phyloP scores from a whole-genome alignment of 139 green algal species.

The Micromonas commoda region DNA sequence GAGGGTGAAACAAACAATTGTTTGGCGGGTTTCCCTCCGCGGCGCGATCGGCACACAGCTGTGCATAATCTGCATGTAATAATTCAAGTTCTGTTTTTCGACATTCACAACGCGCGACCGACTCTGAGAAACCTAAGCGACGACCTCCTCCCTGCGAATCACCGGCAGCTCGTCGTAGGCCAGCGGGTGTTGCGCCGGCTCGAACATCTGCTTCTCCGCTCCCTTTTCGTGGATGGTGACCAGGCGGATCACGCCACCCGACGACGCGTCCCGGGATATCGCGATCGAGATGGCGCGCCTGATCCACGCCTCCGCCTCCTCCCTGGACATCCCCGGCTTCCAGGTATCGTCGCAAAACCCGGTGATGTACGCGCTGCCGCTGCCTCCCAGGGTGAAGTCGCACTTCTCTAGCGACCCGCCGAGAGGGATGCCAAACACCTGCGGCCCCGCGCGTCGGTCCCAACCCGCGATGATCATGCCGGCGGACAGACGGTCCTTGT shows the following conservation, averaged over 20 bases:
- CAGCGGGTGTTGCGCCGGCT: neutral
- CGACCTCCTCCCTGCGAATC: too few relatives aligned
- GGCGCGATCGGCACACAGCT: too few relatives aligned
- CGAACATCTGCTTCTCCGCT: neutral
- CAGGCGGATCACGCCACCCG: constrained; percentile 13
- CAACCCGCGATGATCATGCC: constrained; percentile 87
- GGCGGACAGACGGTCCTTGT: constrained; percentile 42
- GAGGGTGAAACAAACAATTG: too few relatives aligned
- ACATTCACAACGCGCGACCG: too few relatives aligned
- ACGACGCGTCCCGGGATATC: constrained; percentile 4
- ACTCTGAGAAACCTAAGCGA: too few relatives aligned
- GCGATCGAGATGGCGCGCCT: constrained; percentile 5
- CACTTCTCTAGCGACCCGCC: constrained; percentile 27
- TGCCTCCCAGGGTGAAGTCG: constrained; percentile 26
- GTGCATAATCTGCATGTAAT: too few relatives aligned
- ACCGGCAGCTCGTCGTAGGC: constrained; percentile 8
- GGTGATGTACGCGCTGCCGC: constrained; percentile 29
- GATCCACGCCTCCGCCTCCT: constrained; percentile 14
- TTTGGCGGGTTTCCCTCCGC: too few relatives aligned
- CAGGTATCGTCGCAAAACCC: constrained; percentile 15
- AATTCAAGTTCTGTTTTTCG: too few relatives aligned
- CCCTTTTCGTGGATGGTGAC: constrained; percentile 20
- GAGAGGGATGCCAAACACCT: constrained; percentile 33
- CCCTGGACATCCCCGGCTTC: constrained; percentile 2
- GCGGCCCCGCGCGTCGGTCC: constrained; percentile 59